phyloP scores from a whole-genome alignment of 768 basidiomycete species.

The Cyclocybe aegerita region DNA sequence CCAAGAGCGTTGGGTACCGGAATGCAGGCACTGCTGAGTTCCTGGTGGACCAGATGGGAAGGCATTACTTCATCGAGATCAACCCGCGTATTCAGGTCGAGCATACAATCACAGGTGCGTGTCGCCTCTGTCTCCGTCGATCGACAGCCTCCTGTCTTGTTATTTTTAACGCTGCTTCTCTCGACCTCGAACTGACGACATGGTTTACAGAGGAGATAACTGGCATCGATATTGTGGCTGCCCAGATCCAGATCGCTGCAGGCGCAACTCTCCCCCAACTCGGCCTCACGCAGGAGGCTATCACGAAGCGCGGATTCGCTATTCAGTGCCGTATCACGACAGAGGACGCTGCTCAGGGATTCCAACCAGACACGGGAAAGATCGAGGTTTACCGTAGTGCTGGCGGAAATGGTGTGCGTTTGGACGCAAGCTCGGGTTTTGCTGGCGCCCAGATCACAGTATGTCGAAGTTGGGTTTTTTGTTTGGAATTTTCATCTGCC shows the following conservation, averaged over 20 bases:
- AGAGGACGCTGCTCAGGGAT: constrained; percentile 87
- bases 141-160: neutral
- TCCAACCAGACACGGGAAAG: constrained; percentile 99
- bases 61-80: constrained; percentile 99
- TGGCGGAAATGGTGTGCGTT: constrained; percentile 96
- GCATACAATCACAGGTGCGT: constrained; percentile 92
- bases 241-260: constrained; percentile 99
- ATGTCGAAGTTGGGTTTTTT: constrained; percentile 21
- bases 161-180: constrained; percentile 4
- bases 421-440: constrained; percentile 96
- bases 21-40: constrained; percentile 99
- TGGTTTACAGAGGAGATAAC: constrained; percentile 88
- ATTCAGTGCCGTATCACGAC: constrained; percentile 99
- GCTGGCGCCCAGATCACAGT: constrained; percentile 99
- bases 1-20: constrained; percentile 89
- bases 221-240: constrained; percentile 98
- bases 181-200: neutral
- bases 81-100: constrained; percentile 99
- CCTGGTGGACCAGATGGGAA: constrained; percentile 93
- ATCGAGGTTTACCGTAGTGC: constrained; percentile 99
- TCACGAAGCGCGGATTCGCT: constrained; percentile 94
- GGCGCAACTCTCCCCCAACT: constrained; percentile 95
- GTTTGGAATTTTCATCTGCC: neutral
- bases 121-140: no score
- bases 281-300: constrained; percentile 93